These are phyloP conservation scores for Acaromyces ingoldii DNA, from an alignment of 1,284 basidiomycete genomes.

Conservation along the genomic window DNA sequence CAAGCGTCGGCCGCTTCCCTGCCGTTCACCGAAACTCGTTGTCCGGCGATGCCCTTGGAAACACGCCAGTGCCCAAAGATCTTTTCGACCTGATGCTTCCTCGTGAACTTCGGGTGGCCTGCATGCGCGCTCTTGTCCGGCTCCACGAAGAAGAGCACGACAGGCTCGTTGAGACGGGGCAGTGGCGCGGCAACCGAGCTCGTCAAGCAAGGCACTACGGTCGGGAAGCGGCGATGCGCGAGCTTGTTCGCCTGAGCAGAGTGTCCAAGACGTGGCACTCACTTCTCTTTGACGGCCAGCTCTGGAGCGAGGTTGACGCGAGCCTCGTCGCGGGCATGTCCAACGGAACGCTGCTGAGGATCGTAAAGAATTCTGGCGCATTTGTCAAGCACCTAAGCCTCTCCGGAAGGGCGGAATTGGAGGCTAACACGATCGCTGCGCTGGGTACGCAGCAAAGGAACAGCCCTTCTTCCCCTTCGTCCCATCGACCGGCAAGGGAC, in stretches of 20 bases:
- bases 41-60: no score
- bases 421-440: no score
- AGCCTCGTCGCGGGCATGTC: not conserved
- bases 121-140: not conserved
- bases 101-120: conserved; percentile 1
- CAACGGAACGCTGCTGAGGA: not conserved
- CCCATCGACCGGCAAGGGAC: no score
- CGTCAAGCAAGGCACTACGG: not conserved
- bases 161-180: not conserved
- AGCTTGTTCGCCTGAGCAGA: not conserved
- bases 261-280: conserved; percentile 6
- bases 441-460: no score
- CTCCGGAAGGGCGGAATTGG: no score
- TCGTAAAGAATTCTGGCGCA: not conserved
- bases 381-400: no score
- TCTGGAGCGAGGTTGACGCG: conserved; percentile 1
- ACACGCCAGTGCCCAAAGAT: no score
- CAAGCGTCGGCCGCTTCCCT: not conserved
- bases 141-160: conserved; percentile 3
- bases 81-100: conserved; percentile 7
- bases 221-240: conserved; percentile 1
- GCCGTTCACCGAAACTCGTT: no score
- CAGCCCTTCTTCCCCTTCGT: no score
- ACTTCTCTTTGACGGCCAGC: conserved; percentile 8
- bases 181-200: not conserved